Percentiles rank a stretch among this genome's conserved stretches.
These are phyloP conservation scores for Cephaloascus albidus DNA, from an alignment of 805 yeast species.

Conservation along the genomic window DNA sequence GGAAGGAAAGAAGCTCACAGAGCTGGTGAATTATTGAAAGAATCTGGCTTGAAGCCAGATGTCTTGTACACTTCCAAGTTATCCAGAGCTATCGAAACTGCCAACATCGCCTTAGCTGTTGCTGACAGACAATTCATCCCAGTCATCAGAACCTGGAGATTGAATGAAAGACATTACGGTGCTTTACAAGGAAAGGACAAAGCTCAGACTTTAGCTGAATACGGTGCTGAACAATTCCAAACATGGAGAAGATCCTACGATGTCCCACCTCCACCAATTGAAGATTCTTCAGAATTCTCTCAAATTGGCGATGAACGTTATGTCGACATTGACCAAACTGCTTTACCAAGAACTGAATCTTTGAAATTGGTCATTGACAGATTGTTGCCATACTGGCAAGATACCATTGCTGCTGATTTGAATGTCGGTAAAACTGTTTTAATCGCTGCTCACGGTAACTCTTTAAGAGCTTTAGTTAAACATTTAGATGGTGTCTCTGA, in stretches of 20 bases:
- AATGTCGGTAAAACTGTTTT: conserved; percentile 46
- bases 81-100: conserved; percentile 68
- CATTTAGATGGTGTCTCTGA: conserved; percentile 57
- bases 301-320: conserved; percentile 34
- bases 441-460: conserved; percentile 75
- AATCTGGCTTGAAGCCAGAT: conserved; percentile 41
- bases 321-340: conserved; percentile 32
- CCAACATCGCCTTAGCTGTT: conserved; percentile 51
- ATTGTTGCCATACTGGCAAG: conserved; percentile 50
- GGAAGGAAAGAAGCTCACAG: conserved; percentile 62
- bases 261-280: conserved; percentile 33
- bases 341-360: conserved; percentile 66
- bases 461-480: conserved; percentile 69
- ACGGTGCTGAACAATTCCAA: conserved; percentile 70
- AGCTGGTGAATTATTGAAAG: conserved; percentile 51
- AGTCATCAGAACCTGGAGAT: conserved; percentile 64
- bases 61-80: conserved; percentile 63
- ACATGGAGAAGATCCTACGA: conserved; percentile 71
- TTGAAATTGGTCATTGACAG: conserved; percentile 63
- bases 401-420: conserved; percentile 39
- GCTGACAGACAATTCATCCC: conserved; percentile 43
- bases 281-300: conserved; percentile 29
- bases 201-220: conserved; percentile 50
- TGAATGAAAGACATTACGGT: conserved; percentile 82
- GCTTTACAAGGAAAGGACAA: conserved; percentile 72